These are phyloP conservation scores for Fistulina hepatica DNA, from an alignment of 1,284 basidiomycete genomes.

Conservation along the genomic window DNA sequence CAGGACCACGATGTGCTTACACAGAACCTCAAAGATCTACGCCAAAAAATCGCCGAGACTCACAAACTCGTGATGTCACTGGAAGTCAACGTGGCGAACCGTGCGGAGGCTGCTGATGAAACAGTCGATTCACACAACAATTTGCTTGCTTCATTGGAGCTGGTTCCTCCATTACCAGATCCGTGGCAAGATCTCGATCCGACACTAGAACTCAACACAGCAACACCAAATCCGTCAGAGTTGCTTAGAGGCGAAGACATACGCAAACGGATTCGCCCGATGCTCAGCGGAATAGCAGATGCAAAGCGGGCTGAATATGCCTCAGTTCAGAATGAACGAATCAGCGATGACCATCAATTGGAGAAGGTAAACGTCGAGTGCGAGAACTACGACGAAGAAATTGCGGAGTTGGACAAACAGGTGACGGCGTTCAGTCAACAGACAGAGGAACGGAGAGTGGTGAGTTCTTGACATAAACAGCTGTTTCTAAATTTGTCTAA, in stretches of 20 bases:
- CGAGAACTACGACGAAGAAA: constrained; percentile 68
- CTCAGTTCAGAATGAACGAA: constrained; percentile 60
- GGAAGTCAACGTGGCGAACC: constrained; percentile 70
- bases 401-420: constrained; percentile 57
- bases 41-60: constrained; percentile 60
- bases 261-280: constrained; percentile 59
- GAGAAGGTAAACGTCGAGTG: constrained; percentile 67
- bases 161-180: constrained; percentile 59
- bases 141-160: constrained; percentile 58
- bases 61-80: constrained; percentile 59
- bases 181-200: constrained; percentile 62
- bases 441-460: constrained; percentile 46
- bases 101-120: constrained; percentile 69
- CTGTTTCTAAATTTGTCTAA: neutral
- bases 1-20: constrained; percentile 68
- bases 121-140: constrained; percentile 66
- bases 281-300: constrained; percentile 58
- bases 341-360: constrained; percentile 68
- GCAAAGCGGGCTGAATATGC: constrained; percentile 55
- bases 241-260: constrained; percentile 57
- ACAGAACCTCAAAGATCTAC: constrained; percentile 64
- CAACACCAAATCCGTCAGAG: constrained; percentile 51
- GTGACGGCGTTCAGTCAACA: constrained; percentile 57
- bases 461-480: constrained; percentile 6
- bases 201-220: constrained; percentile 64